Percentiles rank a stretch among this genome's conserved stretches.
Conservation (phyloP, 75 land plant genomes). For the Adiantum capillusveneris region DNA sequence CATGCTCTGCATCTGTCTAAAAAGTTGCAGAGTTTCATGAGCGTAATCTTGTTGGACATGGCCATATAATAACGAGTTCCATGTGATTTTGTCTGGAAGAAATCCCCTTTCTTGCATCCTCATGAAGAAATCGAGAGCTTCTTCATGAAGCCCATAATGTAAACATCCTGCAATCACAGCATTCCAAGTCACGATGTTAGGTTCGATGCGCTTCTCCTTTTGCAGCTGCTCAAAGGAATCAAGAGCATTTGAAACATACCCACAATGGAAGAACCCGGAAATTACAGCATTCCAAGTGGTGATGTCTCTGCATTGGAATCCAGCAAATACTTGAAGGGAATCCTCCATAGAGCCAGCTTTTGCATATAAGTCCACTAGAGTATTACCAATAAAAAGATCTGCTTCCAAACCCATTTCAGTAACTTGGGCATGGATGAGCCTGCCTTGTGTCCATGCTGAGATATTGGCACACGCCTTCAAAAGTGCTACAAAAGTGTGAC, state of each 20-base stretch:
- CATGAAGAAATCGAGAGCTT: conserved; percentile 7
- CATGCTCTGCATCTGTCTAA: conserved; percentile 16
- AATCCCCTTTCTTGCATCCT: conserved; percentile 17
- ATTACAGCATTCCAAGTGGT: conserved; percentile 47
- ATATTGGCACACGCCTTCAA: conserved; percentile 33
- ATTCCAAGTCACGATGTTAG: conserved; percentile 31
- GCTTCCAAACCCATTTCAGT: conserved; percentile 17
- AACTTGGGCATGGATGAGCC: conserved; percentile 24
- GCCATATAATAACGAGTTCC: conserved; percentile 26
- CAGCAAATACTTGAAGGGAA: conserved; percentile 22
- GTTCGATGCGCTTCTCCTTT: conserved; percentile 4
- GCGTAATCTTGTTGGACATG: conserved; percentile 6
- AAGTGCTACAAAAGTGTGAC: conserved; percentile 31
- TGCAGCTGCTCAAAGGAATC: conserved; percentile 22
- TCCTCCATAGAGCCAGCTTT: conserved; percentile 31
- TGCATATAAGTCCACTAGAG: conserved; percentile 53
- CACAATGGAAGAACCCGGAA: conserved; percentile 31
- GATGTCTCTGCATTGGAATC: conserved; percentile 22
- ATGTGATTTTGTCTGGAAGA: conserved; percentile 14
- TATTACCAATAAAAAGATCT: conserved; percentile 36
- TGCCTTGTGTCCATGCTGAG: conserved; percentile 27
- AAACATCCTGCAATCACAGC: conserved; percentile 25
- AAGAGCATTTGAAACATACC: conserved; percentile 32
- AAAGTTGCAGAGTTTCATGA: conserved; percentile 11
- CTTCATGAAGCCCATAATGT: conserved; percentile 7